Evolutionary conservation across 1,139 yeast species (phyloP).

Genomic region (Saccharomyces hybrid): DNA sequence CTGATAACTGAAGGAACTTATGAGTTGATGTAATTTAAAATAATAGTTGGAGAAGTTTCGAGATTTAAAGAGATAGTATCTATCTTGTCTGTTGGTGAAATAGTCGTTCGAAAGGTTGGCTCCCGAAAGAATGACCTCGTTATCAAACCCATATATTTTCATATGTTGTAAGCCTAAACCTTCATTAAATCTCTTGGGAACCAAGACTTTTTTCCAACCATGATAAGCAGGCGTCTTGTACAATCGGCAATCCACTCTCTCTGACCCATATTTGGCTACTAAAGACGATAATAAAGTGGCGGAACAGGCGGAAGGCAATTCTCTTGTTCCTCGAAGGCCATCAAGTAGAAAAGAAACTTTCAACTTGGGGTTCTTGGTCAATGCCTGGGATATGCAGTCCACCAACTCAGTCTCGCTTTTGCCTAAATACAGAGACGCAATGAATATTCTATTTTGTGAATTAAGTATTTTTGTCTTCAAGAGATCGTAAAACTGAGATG

Average conservation of each 20-base stretch:
- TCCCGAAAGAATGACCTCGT: constrained; percentile 81
- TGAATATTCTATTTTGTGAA: constrained; percentile 58
- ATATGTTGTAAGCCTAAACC: constrained; percentile 92
- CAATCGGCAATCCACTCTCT: constrained; percentile 71
- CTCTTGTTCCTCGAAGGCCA: constrained; percentile 89
- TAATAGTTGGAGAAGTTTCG: constrained; percentile 61
- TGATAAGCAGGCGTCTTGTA: constrained; percentile 84
- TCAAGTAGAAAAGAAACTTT: constrained; percentile 73
- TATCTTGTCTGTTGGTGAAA: constrained; percentile 92
- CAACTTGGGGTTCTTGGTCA: constrained; percentile 50
- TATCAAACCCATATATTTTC: constrained; percentile 93
- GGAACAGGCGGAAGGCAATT: constrained; percentile 70
- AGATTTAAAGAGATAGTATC: constrained; percentile 70
- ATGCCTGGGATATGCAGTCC: constrained; percentile 50
- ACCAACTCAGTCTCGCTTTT: constrained; percentile 69
- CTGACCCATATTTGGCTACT: constrained; percentile 52
- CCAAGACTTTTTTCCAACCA: constrained; percentile 54
- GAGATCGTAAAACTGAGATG: constrained; percentile 59
- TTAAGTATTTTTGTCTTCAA: constrained; percentile 48
- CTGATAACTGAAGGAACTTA: constrained; percentile 64
- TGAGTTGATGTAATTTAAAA: constrained; percentile 55
- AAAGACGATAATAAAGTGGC: constrained; percentile 69
- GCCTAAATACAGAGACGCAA: constrained; percentile 85
- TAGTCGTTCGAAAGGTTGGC: constrained; percentile 89
- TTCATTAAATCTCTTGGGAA: constrained; percentile 85